Conservation (phyloP, 306 rosid genomes). For the Pterocarpus macrocarpus region DNA sequence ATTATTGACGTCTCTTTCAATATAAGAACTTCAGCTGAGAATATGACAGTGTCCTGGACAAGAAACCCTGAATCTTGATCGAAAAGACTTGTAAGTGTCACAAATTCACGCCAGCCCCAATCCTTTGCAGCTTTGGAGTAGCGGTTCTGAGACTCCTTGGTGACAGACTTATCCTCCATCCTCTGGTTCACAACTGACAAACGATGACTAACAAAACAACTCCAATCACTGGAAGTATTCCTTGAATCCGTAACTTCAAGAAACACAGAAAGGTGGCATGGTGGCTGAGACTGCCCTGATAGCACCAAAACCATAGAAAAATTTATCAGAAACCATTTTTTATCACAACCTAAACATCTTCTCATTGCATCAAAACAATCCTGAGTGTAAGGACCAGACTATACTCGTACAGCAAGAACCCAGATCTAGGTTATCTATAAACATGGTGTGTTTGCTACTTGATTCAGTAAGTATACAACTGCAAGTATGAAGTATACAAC, state of each 20-base stretch:
- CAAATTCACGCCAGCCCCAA: conserved; percentile 99
- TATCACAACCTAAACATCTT: conserved; percentile 36
- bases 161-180: conserved; percentile 94
- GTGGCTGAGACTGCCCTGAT: conserved; percentile 99
- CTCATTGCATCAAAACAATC: conserved; percentile 38
- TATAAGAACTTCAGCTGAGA: conserved; percentile 98
- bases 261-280: conserved; percentile 98
- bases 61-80: conserved; percentile 99
- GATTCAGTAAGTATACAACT: conserved; percentile 49
- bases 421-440: conserved; percentile 41
- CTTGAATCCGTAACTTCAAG: conserved; percentile 99
- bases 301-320: conserved; percentile 56
- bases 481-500: conserved; percentile 44
- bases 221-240: conserved; percentile 96
- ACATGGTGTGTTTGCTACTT: conserved; percentile 44
- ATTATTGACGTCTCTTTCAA: conserved; percentile 90
- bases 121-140: conserved; percentile 99
- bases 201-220: conserved; percentile 99
- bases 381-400: conserved; percentile 39
- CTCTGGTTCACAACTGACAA: conserved; percentile 94
- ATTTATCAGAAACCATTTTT: conserved; percentile 56
- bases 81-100: conserved; percentile 97
- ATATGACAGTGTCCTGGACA: conserved; percentile 91
- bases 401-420: conserved; percentile 19
- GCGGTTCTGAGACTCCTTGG: conserved; percentile 98